phyloP scores from a whole-genome alignment of 305 asterid species.

The Withania somnifera region DNA sequence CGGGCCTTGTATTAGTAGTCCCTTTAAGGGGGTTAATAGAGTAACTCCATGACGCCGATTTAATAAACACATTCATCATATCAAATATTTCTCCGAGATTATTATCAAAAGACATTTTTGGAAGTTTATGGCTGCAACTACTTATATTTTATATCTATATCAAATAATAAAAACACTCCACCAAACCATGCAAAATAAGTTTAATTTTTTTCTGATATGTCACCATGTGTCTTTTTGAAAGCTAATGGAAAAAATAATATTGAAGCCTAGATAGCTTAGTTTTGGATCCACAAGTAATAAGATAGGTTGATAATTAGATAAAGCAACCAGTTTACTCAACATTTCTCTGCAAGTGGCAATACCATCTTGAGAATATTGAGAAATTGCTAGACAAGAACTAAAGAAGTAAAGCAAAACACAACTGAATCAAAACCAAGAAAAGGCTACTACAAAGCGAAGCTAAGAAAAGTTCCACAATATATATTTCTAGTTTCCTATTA shows the following conservation, averaged over 20 bases:
- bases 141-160: not conserved
- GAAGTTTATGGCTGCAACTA: not conserved
- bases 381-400: not conserved
- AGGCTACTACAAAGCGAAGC: not conserved
- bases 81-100: not conserved
- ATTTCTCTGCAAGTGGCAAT: not conserved
- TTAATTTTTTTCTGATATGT: not conserved
- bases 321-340: not conserved
- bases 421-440: not conserved
- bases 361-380: not conserved
- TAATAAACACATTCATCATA: not conserved
- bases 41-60: conserved; percentile 37
- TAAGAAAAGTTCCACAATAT: not conserved
- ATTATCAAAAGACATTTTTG: not conserved
- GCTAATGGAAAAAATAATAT: not conserved
- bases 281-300: not conserved
- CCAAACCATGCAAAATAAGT: not conserved
- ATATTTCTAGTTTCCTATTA: no score
- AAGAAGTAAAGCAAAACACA: not conserved
- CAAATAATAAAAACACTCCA: not conserved
- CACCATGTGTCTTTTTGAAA: not conserved
- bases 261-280: not conserved
- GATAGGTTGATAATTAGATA: not conserved
- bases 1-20: conserved; percentile 77
- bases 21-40: conserved; percentile 74